Evolutionary conservation across 345 rosid genomes (phyloP).

Genomic region (Excoecaria cochinchinensis): DNA sequence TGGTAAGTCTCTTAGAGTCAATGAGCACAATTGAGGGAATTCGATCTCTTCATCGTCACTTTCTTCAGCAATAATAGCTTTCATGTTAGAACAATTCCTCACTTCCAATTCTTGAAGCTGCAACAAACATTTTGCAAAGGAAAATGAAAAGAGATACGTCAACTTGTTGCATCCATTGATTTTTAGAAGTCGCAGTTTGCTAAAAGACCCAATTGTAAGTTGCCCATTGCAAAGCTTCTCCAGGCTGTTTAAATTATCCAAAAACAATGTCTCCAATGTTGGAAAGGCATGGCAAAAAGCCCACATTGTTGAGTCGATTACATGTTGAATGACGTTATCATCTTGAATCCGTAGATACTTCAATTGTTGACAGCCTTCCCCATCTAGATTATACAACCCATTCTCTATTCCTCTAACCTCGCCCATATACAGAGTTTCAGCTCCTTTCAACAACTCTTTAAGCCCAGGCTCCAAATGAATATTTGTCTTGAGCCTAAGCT

Average conservation of each 20-base stretch:
- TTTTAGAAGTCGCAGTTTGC: neutral
- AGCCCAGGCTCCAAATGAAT: neutral
- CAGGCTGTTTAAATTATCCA: neutral
- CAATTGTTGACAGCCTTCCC: slow-evolving; percentile 5
- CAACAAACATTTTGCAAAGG: neutral
- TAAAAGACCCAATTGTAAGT: neutral
- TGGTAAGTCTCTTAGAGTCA: too few relatives aligned
- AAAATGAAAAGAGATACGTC: neutral
- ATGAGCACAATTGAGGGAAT: too few relatives aligned
- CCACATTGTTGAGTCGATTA: neutral
- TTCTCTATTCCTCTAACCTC: neutral
- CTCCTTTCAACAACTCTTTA: neutral
- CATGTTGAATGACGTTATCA: neutral
- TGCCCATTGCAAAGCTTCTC: neutral
- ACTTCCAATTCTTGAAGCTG: neutral
- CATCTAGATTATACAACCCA: neutral
- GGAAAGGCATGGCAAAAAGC: neutral
- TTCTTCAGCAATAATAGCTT: neutral
- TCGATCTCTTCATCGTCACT: too few relatives aligned
- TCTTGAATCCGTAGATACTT: neutral
- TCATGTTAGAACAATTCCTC: neutral
- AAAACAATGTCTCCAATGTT: neutral
- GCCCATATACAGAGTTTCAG: neutral
- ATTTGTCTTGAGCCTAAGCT: slow-evolving; percentile 3
- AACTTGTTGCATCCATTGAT: slow-evolving; percentile 6